Evolutionary conservation across 2,329 filamentous ascomycete genomes (phyloP), one percentile per base, ranked within the genome.

Genomic region (Fusarium secorum): DNA sequence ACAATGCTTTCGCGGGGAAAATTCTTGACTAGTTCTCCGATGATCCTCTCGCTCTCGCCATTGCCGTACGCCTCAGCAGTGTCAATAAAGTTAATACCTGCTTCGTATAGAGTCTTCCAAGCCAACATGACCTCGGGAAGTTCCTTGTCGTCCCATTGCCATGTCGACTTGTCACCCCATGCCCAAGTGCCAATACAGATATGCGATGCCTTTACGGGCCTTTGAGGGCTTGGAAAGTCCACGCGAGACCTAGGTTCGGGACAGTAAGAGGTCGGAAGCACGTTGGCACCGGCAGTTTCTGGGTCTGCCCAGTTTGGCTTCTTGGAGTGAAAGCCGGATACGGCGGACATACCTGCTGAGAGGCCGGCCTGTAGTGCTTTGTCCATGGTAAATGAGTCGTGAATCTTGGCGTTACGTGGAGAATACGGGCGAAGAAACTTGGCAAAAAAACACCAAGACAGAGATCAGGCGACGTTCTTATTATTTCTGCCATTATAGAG

Each of bases 51-150:
- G 4, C 63, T 68, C 9, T 68, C 63, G 6, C 65, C 65, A 3
- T 33, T 28, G 0, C 65, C 62, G 0, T 66, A 66, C 0, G 62
- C 18, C 3, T 66, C 56, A 8, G 65, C 63, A 0, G 65, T 68
- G 5, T 66, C 62, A 4, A 68, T 66, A 11, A 68, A 68, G 9
- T 68, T 66, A 13, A 68, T 66, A 3, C 56, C 63, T 0, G 56
- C 63, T 13, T 66, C 56, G 3, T 49, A 66, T 2, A 68, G 44
- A 2, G 55, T 52, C 15, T 66, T 61, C 65, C 62, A 68, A 3
- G 65, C 65, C n/a, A 61, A 1, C 5, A 49, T 35, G 1, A 66
- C 33, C 3, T 51, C 15, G 3, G 65, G 41, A 6, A 66, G 24
- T 28, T 68, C 26, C 7, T 42, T 46, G 2, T 57, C 44, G 3